Percentiles rank a stretch among this genome's conserved stretches.
Conservation (phyloP, 2,329 filamentous ascomycete genomes). For the Alternaria viburni region DNA sequence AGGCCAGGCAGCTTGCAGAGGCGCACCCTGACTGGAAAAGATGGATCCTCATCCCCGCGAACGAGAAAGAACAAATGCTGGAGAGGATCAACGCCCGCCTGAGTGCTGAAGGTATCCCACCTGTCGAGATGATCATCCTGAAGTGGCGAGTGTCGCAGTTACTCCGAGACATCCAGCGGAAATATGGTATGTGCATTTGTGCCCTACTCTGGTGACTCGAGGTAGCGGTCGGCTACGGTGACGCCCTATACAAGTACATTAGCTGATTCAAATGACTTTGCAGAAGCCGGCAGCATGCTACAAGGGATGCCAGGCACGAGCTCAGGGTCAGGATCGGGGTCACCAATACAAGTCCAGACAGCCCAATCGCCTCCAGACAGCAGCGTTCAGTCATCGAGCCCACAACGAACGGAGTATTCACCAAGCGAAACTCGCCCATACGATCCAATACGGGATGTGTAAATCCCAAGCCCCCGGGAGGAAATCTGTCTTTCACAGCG, state of each 20-base stretch:
- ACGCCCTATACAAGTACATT: constrained; percentile 27
- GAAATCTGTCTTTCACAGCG: constrained; percentile 26
- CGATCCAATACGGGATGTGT: constrained; percentile 47
- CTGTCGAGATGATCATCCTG: constrained; percentile 47
- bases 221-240: constrained; percentile 22
- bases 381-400: constrained; percentile 37
- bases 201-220: constrained; percentile 24
- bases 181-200: constrained; percentile 43
- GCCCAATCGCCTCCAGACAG: constrained; percentile 34
- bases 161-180: constrained; percentile 45
- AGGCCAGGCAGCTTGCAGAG: constrained; percentile 45
- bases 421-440: constrained; percentile 45
- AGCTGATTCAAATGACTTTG: constrained; percentile 39
- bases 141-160: constrained; percentile 48
- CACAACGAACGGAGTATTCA: constrained; percentile 40
- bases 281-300: constrained; percentile 48
- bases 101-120: constrained; percentile 43
- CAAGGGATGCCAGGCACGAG: constrained; percentile 36
- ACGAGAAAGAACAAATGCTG: constrained; percentile 46
- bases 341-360: constrained; percentile 37
- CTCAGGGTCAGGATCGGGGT: constrained; percentile 26
- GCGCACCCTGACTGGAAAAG: constrained; percentile 46
- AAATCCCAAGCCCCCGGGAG: constrained; percentile 19
- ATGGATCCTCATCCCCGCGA: constrained; percentile 47
- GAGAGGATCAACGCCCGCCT: constrained; percentile 44